A percentile compares a stretch with the other conserved stretches of the same genome.
Conservation (phyloP, 805 yeast genomes). For the Wickerhamiella alocasiicola region DNA sequence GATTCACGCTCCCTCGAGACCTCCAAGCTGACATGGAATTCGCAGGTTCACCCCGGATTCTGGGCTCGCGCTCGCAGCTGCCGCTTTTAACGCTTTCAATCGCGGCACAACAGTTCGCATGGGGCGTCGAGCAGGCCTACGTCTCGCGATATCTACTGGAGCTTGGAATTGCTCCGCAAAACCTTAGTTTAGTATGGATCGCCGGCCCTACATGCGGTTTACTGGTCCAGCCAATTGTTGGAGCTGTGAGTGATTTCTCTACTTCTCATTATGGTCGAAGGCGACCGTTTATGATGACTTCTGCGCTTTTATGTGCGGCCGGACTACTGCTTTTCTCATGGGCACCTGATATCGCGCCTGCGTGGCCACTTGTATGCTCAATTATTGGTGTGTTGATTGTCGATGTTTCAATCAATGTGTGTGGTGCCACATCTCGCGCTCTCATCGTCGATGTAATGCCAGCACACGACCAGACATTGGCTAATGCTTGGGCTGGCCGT, state of each 20-base stretch:
- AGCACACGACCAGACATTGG: conserved; percentile 41
- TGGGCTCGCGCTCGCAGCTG: conserved; percentile 15
- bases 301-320: conserved; percentile 36
- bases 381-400: conserved; percentile 38
- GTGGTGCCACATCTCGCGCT: conserved; percentile 51
- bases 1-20: too few relatives aligned
- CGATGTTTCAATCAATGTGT: conserved; percentile 46
- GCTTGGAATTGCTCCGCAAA: conserved; percentile 45
- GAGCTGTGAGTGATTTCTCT: conserved; percentile 40
- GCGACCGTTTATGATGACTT: conserved; percentile 45
- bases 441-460: conserved; percentile 50
- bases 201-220: conserved; percentile 57
- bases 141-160: conserved; percentile 51
- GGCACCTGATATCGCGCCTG: conserved; percentile 32
- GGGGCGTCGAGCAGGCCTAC: conserved; percentile 55
- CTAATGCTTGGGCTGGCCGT: conserved; percentile 57
- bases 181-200: conserved; percentile 48
- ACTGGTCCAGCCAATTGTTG: conserved; percentile 52
- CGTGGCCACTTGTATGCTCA: conserved; percentile 23
- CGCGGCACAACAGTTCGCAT: conserved; percentile 50
- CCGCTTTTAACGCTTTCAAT: conserved; percentile 27
- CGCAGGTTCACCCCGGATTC: conserved; percentile 19
- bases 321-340: conserved; percentile 34
- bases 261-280: conserved; percentile 35
- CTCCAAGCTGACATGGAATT: conserved; percentile 20